Conservation (phyloP, 305 asterid genomes). For the Striga hermonthica region DNA sequence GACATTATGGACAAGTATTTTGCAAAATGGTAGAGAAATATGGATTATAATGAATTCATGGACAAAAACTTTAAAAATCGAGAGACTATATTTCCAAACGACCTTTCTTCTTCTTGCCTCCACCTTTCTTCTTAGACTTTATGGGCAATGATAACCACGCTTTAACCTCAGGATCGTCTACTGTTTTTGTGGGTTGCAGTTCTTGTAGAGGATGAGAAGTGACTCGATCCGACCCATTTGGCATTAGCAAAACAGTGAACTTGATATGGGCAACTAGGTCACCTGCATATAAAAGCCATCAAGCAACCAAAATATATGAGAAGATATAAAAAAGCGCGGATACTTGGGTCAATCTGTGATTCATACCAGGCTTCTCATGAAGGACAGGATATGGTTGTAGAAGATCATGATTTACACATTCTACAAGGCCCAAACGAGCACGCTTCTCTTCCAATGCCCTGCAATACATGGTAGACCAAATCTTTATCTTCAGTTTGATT, state of each 20-base stretch:
- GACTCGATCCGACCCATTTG: conserved; percentile 86
- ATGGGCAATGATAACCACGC: conserved; percentile 80
- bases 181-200: conserved; percentile 62
- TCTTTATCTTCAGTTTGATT: conserved; percentile 17
- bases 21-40: neutral
- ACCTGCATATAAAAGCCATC: conserved; percentile 44
- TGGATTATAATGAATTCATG: neutral
- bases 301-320: neutral
- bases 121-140: conserved; percentile 57
- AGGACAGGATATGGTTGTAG: conserved; percentile 95
- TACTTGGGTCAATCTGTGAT: neutral
- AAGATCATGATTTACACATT: conserved; percentile 89
- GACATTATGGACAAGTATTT: neutral
- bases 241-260: conserved; percentile 91
- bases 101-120: conserved; percentile 66
- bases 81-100: neutral
- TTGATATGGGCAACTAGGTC: conserved; percentile 92
- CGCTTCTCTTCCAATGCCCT: conserved; percentile 99
- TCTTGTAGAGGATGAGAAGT: conserved; percentile 87
- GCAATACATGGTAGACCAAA: conserved; percentile 18
- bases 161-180: conserved; percentile 86
- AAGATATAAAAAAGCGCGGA: neutral
- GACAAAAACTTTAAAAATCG: neutral
- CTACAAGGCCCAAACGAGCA: conserved; percentile 83
- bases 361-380: conserved; percentile 88